Base-by-base conservation (phyloP, 2,329 filamentous ascomycete species). In the Dothidotthia symphoricarpi region DNA sequence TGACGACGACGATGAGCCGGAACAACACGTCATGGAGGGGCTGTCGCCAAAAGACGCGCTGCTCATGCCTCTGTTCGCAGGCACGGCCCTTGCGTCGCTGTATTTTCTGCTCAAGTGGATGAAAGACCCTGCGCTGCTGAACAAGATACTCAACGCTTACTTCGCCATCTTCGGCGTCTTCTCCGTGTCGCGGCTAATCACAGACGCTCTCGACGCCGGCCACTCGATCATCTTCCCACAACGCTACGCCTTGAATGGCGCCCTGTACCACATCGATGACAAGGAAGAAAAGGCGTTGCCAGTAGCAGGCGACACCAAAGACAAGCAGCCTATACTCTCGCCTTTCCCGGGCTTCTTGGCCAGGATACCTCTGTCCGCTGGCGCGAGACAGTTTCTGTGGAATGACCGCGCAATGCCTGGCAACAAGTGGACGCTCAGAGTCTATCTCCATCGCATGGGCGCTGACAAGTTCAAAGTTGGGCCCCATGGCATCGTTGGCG, bases 41-140 rank as follows among this genome's bases (percentile, higher is more conserved):
- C 68, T 94, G 35, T 76, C 82, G 7, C 82, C 86, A 1, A 82
- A 79, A 0, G 91, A 97, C 66, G 91, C 88, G 31, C 79, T 97
- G 51, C 66, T 94, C 55, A 86, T 96, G 47, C 93, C 91, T 2
- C 53, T 96, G 22, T 73, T 89, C 37, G 90, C 89, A 5, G 88
- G 82, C 2, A 58, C 74, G 8, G 81, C 84, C 1, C 78, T 97
- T 7, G 76, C 82, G 28, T 81, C 81, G 4, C 74, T 97, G 10
- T 97, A 97, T 71, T 83, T 90, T 55, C 74, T 95, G 43, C 88
- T 97, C 61, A 88, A 94, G 64, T 93, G 85, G 78, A 78, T 96
- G 38, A 75, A 91, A 49, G 87, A 95, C 57, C 83, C 89, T 1
- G 75, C 82, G 9, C 72, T 94, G 15, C 69, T 97, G 56, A 96